Percentiles rank a stretch among this genome's conserved stretches.
phyloP scores from a whole-genome alignment of 768 basidiomycete species.

The Naematelia encephala region DNA sequence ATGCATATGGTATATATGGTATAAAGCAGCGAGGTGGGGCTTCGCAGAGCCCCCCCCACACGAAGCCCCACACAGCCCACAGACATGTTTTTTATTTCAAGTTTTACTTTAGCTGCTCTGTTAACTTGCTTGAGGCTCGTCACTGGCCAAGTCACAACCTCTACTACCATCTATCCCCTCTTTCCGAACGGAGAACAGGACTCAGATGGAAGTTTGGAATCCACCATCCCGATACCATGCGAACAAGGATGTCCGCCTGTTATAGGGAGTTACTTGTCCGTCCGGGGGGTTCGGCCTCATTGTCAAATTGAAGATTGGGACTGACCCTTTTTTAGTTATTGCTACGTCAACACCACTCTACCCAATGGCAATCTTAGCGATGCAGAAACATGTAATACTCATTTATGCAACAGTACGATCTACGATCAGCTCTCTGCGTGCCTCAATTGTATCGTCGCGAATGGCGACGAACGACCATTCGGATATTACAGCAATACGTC shows the following conservation, averaged over 20 bases:
- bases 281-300: too few relatives aligned
- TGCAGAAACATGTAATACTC: neutral
- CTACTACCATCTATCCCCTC: neutral
- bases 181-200: neutral
- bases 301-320: too few relatives aligned
- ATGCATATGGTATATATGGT: too few relatives aligned
- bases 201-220: neutral
- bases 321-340: conserved; percentile 6
- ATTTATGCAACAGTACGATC: conserved; percentile 6
- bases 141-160: neutral
- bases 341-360: conserved; percentile 4
- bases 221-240: neutral
- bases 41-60: too few relatives aligned
- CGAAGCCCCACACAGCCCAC: too few relatives aligned
- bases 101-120: too few relatives aligned
- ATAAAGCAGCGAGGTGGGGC: too few relatives aligned
- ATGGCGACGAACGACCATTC: conserved; percentile 11
- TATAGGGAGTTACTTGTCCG: neutral
- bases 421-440: conserved; percentile 12
- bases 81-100: too few relatives aligned
- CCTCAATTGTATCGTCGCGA: conserved; percentile 21
- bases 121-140: neutral
- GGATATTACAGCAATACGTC: conserved; percentile 5
- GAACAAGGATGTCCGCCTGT: neutral
- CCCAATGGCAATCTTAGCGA: conserved; percentile 2